Base-by-base conservation (phyloP, 1,284 basidiomycete species). In the Inonotus hispidus region DNA sequence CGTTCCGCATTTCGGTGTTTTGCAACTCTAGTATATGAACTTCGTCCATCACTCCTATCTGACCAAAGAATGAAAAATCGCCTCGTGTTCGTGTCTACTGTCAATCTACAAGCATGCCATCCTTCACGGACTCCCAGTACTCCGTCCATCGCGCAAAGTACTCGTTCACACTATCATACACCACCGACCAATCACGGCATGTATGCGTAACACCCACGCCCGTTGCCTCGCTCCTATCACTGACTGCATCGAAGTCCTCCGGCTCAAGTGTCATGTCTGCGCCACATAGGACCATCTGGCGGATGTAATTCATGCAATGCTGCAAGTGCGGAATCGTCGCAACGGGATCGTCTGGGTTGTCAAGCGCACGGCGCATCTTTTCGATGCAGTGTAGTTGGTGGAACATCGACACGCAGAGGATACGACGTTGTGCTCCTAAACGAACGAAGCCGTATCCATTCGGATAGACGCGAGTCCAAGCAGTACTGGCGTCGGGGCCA, bases 311-410 rank as follows among this genome's bases (percentile, higher is more conserved):
- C 50, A 61, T 47, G 56, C 63, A 64, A 46, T 64, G 63, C 60
- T 75, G 69, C 13, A 78, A 65, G 66, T 79, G 78, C 14, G 56
- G 56, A 38, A 59, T 53, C 6, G 58, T 61, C 10, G 65, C 59
- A 19, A 58, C 46, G 13, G 58, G 37, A 41, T 47, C 54, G 43
- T 54, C 61, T 41, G 62, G 52, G 37, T 58, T 25, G 11, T 62
- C 62, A 49, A 70, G 62, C 16, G 67, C 70, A 10, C 57, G 56
- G 37, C 67, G 68, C 39, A 73, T 63, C 59, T 67, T 66, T 47
- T 67, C 65, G 21, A 73, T 58, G 60, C 73, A 74, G 53, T 73
- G 73, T 16, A 74, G 58, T 64, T 73, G 64, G 65, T 74, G 71
- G 64, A 70, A 72, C 68, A 72, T 71, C 27, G 69, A 61, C 29